These are phyloP conservation scores for Brachypodium distachyon DNA, from an alignment of 202 grass and related monocot genomes.

Conservation along the genomic window DNA sequence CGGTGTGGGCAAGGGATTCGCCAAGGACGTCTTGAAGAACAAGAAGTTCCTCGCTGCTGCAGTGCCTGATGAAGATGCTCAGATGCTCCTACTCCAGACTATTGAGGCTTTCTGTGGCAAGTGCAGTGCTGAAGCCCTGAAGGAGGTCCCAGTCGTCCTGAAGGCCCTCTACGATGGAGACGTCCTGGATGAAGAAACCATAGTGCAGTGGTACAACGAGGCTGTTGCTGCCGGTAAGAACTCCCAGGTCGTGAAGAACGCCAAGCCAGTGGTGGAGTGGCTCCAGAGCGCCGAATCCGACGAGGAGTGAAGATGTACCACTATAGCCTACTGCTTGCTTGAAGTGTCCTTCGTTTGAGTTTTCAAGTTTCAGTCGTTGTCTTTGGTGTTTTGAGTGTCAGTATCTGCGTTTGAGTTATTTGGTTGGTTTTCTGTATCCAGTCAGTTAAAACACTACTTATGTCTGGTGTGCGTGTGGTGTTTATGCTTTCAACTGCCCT, in stretches of 20 bases:
- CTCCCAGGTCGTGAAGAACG: conserved; percentile 36
- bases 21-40: conserved; percentile 51
- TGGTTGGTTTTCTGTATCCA: too few relatives aligned
- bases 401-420: too few relatives aligned
- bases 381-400: neutral
- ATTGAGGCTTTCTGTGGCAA: conserved; percentile 45
- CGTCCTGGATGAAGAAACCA: conserved; percentile 53
- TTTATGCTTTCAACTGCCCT: too few relatives aligned
- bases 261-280: conserved; percentile 62
- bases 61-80: conserved; percentile 42
- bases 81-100: conserved; percentile 40
- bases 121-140: conserved; percentile 45
- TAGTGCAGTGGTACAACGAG: conserved; percentile 47
- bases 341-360: neutral
- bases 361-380: neutral
- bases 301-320: conserved; percentile 22
- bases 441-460: too few relatives aligned
- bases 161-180: conserved; percentile 71
- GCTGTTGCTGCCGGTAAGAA: conserved; percentile 34
- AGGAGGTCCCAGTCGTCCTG: conserved; percentile 54
- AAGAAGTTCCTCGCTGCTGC: conserved; percentile 51
- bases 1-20: conserved; percentile 48
- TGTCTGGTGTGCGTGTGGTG: too few relatives aligned
- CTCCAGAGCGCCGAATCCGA: conserved; percentile 62
- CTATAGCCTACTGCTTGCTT: neutral